Base-by-base conservation (phyloP, 345 rosid species). In the Rubroshorea leprosula region DNA sequence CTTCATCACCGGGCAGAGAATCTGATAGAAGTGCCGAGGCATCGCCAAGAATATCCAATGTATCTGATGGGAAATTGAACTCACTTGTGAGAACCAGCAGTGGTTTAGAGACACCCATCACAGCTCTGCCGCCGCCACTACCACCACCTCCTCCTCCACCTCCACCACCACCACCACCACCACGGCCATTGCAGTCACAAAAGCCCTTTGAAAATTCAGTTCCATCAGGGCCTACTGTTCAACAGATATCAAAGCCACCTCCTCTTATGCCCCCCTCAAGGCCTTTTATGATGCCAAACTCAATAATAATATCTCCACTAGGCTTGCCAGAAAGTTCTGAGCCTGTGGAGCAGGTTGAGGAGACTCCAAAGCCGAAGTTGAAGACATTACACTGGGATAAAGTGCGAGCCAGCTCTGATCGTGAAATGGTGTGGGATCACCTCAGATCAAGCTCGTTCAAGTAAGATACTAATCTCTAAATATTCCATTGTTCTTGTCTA, bases 211-310 rank as follows among this genome's bases (percentile, higher is more conserved):
- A 65, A 43, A 49, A 54, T 39, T 74, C 71, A 13, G 61, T 29
- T 44, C 60, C 72, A 16, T 63, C 63, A 11, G 67, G 77, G 17
- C 71, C 76, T 16, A 62, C 65, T 26, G 62, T 63, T 31, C 79
- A 67, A 51, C 63, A 65, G 16, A 70, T 76, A 23, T 68, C 80
- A 0, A 57, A 50, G 65, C 89, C 87, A 0, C 85, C 83, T 1
- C 66, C 61, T 16, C 76, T 81, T 52, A 38, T 68, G 24, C 83
- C 82, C 9, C 83, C 87, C n/a, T 79, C 83, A 3, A 73, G 74
- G 72, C 89, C 89, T 22, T 80, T 82, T 56, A 64, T 78, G 64
- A 51, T 67, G 31, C 86, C 78, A 66, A 77, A 50, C 27, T 19
- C 67, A 45, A 39, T 70, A 13, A 60, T 60, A 25, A 51, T 74